phyloP scores from a whole-genome alignment of 768 basidiomycete species.

The Lentinula aciculospora region DNA sequence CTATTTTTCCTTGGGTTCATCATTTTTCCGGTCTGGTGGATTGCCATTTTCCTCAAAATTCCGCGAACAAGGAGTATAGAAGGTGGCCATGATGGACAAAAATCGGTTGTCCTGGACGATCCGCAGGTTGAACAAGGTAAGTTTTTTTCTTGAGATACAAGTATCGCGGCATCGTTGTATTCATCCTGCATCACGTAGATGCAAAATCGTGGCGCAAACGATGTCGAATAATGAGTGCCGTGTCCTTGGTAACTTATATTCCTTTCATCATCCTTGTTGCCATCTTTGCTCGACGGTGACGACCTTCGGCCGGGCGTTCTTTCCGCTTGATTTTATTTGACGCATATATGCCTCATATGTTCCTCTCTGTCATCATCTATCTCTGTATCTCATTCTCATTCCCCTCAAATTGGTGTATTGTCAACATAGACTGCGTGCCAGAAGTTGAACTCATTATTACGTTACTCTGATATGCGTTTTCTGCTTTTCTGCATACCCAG shows the following conservation, averaged over 20 bases:
- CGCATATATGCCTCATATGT: neutral
- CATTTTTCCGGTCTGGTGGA: conserved; percentile 51
- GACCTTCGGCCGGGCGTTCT: neutral
- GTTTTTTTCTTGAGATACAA: conserved; percentile 18
- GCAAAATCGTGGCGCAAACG: conserved; percentile 69
- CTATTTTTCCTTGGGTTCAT: conserved; percentile 49
- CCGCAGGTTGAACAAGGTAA: conserved; percentile 75
- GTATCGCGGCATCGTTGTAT: neutral
- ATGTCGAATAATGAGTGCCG: conserved; percentile 64
- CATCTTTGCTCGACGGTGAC: conserved; percentile 38
- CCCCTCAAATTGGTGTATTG: neutral
- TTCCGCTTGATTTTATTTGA: too few species aligned
- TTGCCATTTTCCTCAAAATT: conserved; percentile 22
- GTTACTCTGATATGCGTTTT: neutral
- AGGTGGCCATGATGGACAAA: conserved; percentile 47
- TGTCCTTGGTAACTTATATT: conserved; percentile 71
- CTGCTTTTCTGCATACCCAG: neutral
- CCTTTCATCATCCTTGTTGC: conserved; percentile 74
- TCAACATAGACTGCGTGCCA: neutral
- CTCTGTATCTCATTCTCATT: neutral
- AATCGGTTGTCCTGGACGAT: conserved; percentile 70
- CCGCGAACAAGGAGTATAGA: conserved; percentile 61
- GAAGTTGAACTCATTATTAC: neutral
- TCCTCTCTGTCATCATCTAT: neutral
- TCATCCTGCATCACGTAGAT: conserved; percentile 33